Base-by-base conservation (phyloP, 179 eudicot species). In the Heliamphora pulchella region DNA sequence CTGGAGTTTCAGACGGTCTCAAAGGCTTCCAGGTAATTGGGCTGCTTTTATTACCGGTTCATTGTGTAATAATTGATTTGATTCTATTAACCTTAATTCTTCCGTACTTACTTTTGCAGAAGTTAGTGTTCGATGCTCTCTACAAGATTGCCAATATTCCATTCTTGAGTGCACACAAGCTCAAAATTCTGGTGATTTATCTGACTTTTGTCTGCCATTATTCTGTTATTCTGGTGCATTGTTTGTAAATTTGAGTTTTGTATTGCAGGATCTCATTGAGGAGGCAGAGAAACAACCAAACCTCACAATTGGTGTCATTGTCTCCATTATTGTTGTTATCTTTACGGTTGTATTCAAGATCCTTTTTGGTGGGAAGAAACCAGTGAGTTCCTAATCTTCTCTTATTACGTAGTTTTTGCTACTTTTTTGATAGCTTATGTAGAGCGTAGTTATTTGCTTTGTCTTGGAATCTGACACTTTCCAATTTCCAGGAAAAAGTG, bases 141-240 rank as follows among this genome's bases (percentile, higher is more conserved):
- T 91, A 93, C 93, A 91, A 87, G 91, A 81, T 88, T 67, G 96
- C 93, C 0, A 93, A 91, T 71, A 76, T 93, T 65, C 92, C 97
- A 8, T 85, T 91, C 87, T 88, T 93, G 93, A 84, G 86, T 17
- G 87, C 88, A 18, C 88, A 91, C 83, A 92, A 88, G 81, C 75
- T 79, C 72, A 89, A 90, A 77, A 85, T 93, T 78, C 65, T 85
- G 86, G 98, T 92, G 79, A 86, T 90, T 82, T 9, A 0, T 55
- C 41, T 39, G 57, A 22, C 74, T 43, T 15, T 59, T 43, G 13
- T 74, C 14, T 39, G 17, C 18, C 18, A 41, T 58, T 39, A 1
- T 6, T 55, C 39, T 58, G 66, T 44, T 14, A 0, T 71, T 15
- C 72, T 10, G 39, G 77, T 65, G 53, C 78, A 51, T 63, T 7